Evolutionary conservation across 768 basidiomycete genomes (phyloP).

Genomic region (Lactarius indigo): DNA sequence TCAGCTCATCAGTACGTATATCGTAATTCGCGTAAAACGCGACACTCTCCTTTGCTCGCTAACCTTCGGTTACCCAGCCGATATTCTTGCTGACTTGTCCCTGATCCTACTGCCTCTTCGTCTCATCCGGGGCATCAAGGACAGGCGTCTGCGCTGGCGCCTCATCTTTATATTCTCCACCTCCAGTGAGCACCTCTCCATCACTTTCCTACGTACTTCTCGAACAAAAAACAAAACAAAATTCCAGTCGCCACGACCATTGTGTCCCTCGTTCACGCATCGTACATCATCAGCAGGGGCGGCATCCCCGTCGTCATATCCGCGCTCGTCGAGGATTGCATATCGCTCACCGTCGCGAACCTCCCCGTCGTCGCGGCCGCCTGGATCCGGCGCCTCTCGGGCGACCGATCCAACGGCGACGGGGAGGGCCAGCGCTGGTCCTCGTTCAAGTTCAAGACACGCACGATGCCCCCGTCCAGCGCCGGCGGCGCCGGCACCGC

Average conservation of each 20-base stretch:
- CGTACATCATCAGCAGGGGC: constrained; percentile 29
- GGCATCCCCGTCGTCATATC: constrained; percentile 33
- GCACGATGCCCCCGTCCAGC: neutral
- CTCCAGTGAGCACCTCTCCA: constrained; percentile 36
- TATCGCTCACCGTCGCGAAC: constrained; percentile 19
- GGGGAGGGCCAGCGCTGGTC: constrained; percentile 24
- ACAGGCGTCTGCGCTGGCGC: constrained; percentile 38
- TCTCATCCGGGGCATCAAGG: constrained; percentile 42
- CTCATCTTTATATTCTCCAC: constrained; percentile 53
- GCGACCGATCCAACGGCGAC: constrained; percentile 4
- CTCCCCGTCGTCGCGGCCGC: constrained; percentile 24
- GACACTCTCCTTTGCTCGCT: neutral
- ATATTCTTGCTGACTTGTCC: constrained; percentile 43
- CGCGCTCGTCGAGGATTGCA: constrained; percentile 32
- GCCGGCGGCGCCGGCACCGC: neutral
- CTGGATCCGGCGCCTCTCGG: constrained; percentile 5
- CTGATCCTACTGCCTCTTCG: constrained; percentile 45
- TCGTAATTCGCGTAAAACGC: constrained; percentile 8
- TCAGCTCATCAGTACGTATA: constrained; percentile 49
- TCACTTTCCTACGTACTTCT: neutral
- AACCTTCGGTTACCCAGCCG: constrained; percentile 34
- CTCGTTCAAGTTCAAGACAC: constrained; percentile 26
- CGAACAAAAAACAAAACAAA: neutral
- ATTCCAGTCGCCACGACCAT: constrained; percentile 29
- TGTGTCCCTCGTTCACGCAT: constrained; percentile 33